Percentiles rank a stretch among this genome's conserved stretches.
Conservation (phyloP, 2,329 filamentous ascomycete genomes). For the Aspergillus hortae region DNA sequence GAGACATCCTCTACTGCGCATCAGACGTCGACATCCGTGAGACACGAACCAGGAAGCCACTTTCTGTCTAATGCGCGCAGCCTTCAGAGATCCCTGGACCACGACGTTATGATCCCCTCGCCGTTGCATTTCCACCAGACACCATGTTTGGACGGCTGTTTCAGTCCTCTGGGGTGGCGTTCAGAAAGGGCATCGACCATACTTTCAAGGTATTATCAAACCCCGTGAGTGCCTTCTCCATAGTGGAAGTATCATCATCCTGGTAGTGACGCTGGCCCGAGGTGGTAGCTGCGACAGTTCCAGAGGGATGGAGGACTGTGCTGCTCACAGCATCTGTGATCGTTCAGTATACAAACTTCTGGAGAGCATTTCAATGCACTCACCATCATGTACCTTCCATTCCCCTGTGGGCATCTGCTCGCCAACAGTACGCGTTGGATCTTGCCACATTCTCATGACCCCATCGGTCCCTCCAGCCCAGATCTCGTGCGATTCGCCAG, state of each 20-base stretch:
- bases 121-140: background rate
- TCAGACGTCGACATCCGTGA: too few relatives aligned
- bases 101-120: background rate
- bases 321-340: slow-evolving; percentile 44
- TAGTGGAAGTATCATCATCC: slow-evolving; percentile 8
- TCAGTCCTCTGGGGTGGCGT: background rate
- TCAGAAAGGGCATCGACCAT: slow-evolving; percentile 34
- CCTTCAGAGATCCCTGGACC: background rate
- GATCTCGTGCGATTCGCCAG: slow-evolving; percentile 47
- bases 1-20: too few relatives aligned
- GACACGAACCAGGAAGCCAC: too few relatives aligned
- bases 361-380: slow-evolving; percentile 8
- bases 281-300: slow-evolving; percentile 48
- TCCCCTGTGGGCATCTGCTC: slow-evolving; percentile 41
- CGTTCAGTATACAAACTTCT: slow-evolving; percentile 11
- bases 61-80: too few relatives aligned
- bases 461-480: slow-evolving; percentile 61
- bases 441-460: slow-evolving; percentile 48
- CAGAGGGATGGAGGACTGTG: slow-evolving; percentile 45
- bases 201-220: slow-evolving; percentile 40
- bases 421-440: slow-evolving; percentile 41
- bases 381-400: slow-evolving; percentile 46
- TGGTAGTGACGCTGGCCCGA: slow-evolving; percentile 42
- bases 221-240: slow-evolving; percentile 7
- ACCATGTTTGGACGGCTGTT: background rate